phyloP scores from a whole-genome alignment of 1,284 basidiomycete species.

The Anthracocystis walkeri region DNA sequence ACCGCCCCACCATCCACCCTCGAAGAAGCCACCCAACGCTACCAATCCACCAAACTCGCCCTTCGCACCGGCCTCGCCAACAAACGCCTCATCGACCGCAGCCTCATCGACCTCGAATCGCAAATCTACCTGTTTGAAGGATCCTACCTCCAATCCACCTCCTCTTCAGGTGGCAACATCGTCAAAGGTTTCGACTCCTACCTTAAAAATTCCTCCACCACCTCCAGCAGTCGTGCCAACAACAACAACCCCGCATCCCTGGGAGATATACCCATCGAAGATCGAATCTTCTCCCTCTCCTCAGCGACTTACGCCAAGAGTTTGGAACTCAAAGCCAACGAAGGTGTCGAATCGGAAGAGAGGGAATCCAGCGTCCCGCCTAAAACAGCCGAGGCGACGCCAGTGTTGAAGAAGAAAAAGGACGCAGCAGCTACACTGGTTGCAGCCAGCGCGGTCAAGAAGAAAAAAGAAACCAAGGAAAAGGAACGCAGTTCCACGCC shows the following conservation, averaged over 20 bases:
- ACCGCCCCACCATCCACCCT: constrained; percentile 35
- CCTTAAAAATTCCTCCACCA: constrained; percentile 51
- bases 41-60: constrained; percentile 51
- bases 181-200: constrained; percentile 68
- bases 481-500: constrained; percentile 34
- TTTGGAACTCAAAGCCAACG: constrained; percentile 62
- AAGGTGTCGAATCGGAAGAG: constrained; percentile 32
- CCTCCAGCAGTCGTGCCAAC: neutral
- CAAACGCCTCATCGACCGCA: constrained; percentile 62
- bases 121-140: constrained; percentile 69
- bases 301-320: constrained; percentile 63
- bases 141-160: constrained; percentile 63
- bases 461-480: constrained; percentile 30
- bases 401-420: constrained; percentile 25
- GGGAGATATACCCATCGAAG: constrained; percentile 53
- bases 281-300: constrained; percentile 62
- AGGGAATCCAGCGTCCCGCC: constrained; percentile 16
- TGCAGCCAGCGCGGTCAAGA: constrained; percentile 3
- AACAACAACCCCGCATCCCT: constrained; percentile 2
- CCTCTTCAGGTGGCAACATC: constrained; percentile 67
- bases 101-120: constrained; percentile 65
- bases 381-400: constrained; percentile 8
- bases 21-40: constrained; percentile 64
- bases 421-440: constrained; percentile 5
- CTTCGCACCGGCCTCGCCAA: constrained; percentile 55